Percentiles rank a stretch among this genome's conserved stretches.
Conservation (phyloP, 208 protist species). For the Crithidia acanthocephali region DNA sequence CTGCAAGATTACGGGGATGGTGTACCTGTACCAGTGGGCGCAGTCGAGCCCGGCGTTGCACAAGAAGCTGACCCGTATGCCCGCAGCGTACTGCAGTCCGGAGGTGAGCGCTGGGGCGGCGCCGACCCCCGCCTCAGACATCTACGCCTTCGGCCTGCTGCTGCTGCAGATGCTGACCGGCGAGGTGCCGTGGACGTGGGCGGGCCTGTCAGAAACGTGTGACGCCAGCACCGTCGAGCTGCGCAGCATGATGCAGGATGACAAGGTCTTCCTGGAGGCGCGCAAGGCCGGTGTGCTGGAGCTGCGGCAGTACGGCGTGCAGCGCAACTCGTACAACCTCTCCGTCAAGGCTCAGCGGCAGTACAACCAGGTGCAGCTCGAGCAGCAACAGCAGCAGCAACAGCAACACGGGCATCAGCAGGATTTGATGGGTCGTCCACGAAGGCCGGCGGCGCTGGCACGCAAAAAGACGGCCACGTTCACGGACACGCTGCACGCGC, state of each 20-base stretch:
- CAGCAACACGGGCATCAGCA: neutral
- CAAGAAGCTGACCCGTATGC: conserved; percentile 1
- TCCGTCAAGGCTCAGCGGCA: neutral
- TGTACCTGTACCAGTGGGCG: conserved; percentile 38
- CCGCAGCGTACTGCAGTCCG: conserved; percentile 39
- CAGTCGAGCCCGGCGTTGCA: conserved; percentile 2
- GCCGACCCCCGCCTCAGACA: conserved; percentile 39
- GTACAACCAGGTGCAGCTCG: neutral
- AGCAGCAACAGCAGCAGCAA: neutral
- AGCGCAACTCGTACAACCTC: conserved; percentile 29
- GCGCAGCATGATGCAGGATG: conserved; percentile 16
- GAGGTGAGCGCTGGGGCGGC: conserved; percentile 40
- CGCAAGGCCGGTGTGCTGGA: conserved; percentile 13
- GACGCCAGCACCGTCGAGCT: conserved; percentile 17
- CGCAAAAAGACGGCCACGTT: neutral
- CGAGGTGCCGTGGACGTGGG: conserved; percentile 49
- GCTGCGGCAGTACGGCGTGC: conserved; percentile 27
- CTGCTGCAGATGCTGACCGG: conserved; percentile 49
- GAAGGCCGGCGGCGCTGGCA: neutral
- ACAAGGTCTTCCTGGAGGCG: conserved; percentile 20
- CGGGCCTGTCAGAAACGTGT: neutral
- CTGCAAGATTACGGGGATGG: conserved; percentile 51
- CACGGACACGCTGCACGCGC: neutral
- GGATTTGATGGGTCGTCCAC: neutral
- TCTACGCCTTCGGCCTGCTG: conserved; percentile 53